phyloP scores from a whole-genome alignment of 2,329 filamentous ascomycete genomes.

The Pseudogymnoascus sp. region DNA sequence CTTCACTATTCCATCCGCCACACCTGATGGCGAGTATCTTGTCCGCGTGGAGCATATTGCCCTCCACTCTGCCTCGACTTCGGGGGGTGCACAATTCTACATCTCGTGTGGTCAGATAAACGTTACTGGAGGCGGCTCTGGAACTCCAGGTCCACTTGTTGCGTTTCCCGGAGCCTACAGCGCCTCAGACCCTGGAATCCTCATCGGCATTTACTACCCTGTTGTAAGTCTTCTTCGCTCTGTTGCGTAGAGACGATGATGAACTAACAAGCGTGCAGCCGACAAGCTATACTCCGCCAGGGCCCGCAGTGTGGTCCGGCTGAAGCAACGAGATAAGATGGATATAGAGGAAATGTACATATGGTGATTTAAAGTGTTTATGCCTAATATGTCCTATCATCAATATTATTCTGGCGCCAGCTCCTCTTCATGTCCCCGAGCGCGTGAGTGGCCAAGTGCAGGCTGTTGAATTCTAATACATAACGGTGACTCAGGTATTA shows the following conservation, averaged over 20 bases:
- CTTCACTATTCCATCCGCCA: slow-evolving; percentile 29
- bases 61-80: slow-evolving; percentile 16
- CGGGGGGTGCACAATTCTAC: slow-evolving; percentile 22
- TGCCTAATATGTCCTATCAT: too few species aligned
- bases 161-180: slow-evolving; percentile 32
- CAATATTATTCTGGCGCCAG: too few species aligned
- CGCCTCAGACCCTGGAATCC: slow-evolving; percentile 30
- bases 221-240: slow-evolving; percentile 21
- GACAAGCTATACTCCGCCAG: slow-evolving; percentile 22
- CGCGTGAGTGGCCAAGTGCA: too few species aligned
- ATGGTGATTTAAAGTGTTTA: too few species aligned
- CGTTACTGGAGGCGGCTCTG: slow-evolving; percentile 34
- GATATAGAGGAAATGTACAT: neutral
- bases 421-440: too few species aligned
- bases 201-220: slow-evolving; percentile 31
- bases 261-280: slow-evolving; percentile 14
- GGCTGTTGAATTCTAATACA: too few species aligned
- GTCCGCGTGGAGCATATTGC: slow-evolving; percentile 31
- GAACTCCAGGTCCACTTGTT: slow-evolving; percentile 30
- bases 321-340: neutral
- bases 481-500: too few species aligned
- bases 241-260: neutral
- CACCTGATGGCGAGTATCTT: slow-evolving; percentile 33
- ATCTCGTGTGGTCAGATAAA: slow-evolving; percentile 36
- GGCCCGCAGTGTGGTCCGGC: slow-evolving; percentile 22